Base-by-base conservation (phyloP, 2,329 filamentous ascomycete species). In the Ciborinia camelliae region DNA sequence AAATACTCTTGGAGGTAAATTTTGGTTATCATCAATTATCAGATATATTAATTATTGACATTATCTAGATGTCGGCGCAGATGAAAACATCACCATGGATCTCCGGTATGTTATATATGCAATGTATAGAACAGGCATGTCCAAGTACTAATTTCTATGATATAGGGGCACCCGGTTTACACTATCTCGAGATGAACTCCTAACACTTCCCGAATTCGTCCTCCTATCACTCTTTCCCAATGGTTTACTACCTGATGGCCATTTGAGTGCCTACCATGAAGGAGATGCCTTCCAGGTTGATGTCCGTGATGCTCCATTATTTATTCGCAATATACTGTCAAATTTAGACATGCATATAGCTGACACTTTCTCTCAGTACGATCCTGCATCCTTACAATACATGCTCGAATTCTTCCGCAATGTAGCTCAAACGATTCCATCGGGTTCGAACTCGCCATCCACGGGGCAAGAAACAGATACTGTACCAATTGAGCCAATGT, bases 361-460 rank as follows among this genome's bases (percentile, higher is more conserved):
- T 81, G 73, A 80, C 78, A 71, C 69, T 71, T 72, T 66, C 69
- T 69, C 79, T 72, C 80, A 99, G 95, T 99, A 98, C 80, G 95
- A 99, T 78, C 94, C 95, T 30, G 88, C 89, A 62, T 98, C 94
- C 55, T 86, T 99, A 63, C 92, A 98, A 79, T 99, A 98, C 80
- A 99, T 99, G 95, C 86, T 99, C 69, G 94, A 97, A 73, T 99
- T 99, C 79, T 99, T 99, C 82, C 90, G 95, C 69, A 88, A 89
- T 70, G 94, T 99, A 68, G 95, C 95, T 62, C 92, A 97, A 78
- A 95, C 93, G n/a, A 98, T 99, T 71, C 92, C 91, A 12, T 84
- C 86, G 50, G 87, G 91, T 68, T 80, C 85, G 20, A 82, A 83
- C 37, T 91, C 90, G 61, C 86, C 89, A 41, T 85, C 83, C 64